phyloP scores from a whole-genome alignment of 768 basidiomycete genomes.

The Suillus alpinus region DNA sequence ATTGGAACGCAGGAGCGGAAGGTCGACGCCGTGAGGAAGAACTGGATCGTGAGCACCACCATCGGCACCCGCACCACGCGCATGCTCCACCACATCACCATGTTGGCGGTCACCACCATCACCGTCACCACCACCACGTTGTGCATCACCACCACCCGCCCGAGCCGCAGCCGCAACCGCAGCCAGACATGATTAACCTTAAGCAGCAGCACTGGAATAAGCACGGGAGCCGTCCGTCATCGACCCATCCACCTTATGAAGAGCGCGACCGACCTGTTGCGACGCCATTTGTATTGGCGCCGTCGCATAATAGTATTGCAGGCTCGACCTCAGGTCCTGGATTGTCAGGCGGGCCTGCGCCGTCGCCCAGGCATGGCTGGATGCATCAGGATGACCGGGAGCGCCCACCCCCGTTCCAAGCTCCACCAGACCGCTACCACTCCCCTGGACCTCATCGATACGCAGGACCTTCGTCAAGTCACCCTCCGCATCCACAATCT shows the following conservation, averaged over 20 bases:
- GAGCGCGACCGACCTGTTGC: conserved; percentile 53
- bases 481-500: conserved; percentile 4
- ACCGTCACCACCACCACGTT: conserved; percentile 43
- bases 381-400: conserved; percentile 24
- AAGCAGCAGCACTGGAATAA: conserved; percentile 27
- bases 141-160: conserved; percentile 52
- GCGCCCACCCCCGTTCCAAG: conserved; percentile 27
- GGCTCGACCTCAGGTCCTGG: conserved; percentile 16
- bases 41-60: conserved; percentile 33
- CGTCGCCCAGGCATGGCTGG: conserved; percentile 46
- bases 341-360: conserved; percentile 18
- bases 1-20: conserved; percentile 32
- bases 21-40: conserved; percentile 36
- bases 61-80: conserved; percentile 28
- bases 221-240: conserved; percentile 37
- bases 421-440: conserved; percentile 27
- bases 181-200: conserved; percentile 22
- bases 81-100: conserved; percentile 27
- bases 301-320: conserved; percentile 38
- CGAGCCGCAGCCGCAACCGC: conserved; percentile 17
- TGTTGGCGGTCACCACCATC: conserved; percentile 38
- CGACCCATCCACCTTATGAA: conserved; percentile 40
- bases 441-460: conserved; percentile 23
- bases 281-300: conserved; percentile 52
- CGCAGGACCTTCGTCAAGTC: conserved; percentile 1